These are phyloP conservation scores for Trametes polyzona DNA, from an alignment of 1,284 basidiomycete species.

Conservation along the genomic window DNA sequence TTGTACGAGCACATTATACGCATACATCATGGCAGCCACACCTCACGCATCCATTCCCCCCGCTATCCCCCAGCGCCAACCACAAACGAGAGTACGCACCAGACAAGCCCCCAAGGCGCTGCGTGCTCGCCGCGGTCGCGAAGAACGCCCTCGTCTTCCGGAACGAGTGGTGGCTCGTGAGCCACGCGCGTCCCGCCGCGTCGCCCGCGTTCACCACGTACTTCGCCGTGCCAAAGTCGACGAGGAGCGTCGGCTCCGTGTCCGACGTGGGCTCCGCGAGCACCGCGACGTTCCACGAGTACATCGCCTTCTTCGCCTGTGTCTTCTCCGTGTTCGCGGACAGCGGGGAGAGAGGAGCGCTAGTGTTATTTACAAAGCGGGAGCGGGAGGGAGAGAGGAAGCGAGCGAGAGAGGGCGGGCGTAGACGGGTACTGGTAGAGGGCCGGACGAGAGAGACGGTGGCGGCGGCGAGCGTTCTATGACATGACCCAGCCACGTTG, in stretches of 20 bases:
- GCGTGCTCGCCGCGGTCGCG: constrained; percentile 66
- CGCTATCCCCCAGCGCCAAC: too few relatives aligned
- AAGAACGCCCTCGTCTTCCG: constrained; percentile 74
- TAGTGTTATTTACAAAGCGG: neutral
- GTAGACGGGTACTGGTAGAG: constrained; percentile 1
- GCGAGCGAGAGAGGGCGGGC: neutral
- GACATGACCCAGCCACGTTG: constrained; percentile 26
- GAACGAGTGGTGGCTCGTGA: constrained; percentile 69
- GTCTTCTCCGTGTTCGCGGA: neutral
- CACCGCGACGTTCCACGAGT: constrained; percentile 61
- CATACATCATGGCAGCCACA: too few relatives aligned
- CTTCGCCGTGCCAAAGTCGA: constrained; percentile 77
- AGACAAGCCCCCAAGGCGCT: constrained; percentile 68
- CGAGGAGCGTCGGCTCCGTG: constrained; percentile 75
- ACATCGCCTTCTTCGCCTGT: constrained; percentile 38
- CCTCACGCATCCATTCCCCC: too few relatives aligned
- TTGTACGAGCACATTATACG: too few relatives aligned
- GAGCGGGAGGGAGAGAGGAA: neutral
- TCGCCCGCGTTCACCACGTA: constrained; percentile 90
- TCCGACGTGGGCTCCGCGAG: constrained; percentile 66
- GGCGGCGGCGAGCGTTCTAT: too few relatives aligned
- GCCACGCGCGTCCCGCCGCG: constrained; percentile 74
- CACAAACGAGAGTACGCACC: constrained; percentile 49
- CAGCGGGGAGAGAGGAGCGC: too few relatives aligned
- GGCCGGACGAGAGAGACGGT: too few relatives aligned